A percentile compares a stretch with the other conserved stretches of the same genome.
Conservation (phyloP, 2,329 filamentous ascomycete species). For the Tolypocladium tundrense region DNA sequence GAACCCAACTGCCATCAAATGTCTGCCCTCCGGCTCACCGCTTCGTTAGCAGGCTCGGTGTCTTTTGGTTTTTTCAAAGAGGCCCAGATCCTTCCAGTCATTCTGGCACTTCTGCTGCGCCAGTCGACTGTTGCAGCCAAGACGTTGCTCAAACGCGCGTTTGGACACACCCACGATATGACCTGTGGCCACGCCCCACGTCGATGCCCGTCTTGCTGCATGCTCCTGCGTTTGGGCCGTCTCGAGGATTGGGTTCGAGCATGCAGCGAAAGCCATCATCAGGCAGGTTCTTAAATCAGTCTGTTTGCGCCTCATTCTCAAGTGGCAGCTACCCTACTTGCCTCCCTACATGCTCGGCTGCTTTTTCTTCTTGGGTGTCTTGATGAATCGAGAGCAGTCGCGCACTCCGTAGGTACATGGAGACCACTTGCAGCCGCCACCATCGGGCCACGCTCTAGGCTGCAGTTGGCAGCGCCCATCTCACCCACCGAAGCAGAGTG, state of each 20-base stretch:
- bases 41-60: background rate
- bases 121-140: background rate
- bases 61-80: background rate
- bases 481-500: background rate
- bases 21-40: background rate
- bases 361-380: background rate
- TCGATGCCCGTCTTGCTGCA: background rate
- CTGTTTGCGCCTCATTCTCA: background rate
- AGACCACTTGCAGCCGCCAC: background rate
- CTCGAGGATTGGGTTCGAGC: background rate
- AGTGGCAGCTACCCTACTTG: background rate
- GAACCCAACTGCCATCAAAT: background rate
- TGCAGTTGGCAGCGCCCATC: background rate
- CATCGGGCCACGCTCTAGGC: background rate
- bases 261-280: background rate
- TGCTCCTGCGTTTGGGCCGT: background rate
- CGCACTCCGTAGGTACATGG: background rate
- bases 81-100: background rate
- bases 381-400: background rate
- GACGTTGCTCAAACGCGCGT: background rate
- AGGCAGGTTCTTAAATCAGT: background rate
- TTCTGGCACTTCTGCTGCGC: background rate
- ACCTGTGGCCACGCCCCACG: background rate
- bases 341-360: background rate
- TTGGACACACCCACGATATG: background rate